These are phyloP conservation scores for Elongisporangium undulatum DNA, from an alignment of 352 stramenopile genomes.

Conservation along the genomic window DNA sequence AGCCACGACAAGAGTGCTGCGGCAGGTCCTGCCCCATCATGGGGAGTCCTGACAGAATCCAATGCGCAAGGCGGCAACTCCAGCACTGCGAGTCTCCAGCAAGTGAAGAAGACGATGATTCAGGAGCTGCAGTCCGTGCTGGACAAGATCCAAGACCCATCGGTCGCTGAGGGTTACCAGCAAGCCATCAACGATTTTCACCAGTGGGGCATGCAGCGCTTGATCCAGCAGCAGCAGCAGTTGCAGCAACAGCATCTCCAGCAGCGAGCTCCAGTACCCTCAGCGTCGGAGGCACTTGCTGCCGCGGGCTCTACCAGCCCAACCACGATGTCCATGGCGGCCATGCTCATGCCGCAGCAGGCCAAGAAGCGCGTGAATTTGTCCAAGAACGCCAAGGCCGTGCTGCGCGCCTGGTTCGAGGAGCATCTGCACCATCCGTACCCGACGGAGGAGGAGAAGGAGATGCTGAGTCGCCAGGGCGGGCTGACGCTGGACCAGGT, in stretches of 20 bases:
- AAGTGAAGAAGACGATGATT: slow-evolving; percentile 15
- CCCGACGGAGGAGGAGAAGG: slow-evolving; percentile 82
- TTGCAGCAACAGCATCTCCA: neutral
- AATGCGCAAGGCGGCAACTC: slow-evolving; percentile 5
- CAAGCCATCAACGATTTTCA: slow-evolving; percentile 19
- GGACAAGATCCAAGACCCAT: slow-evolving; percentile 16
- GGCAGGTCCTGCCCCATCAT: neutral
- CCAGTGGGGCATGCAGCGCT: slow-evolving; percentile 26
- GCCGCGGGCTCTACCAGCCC: slow-evolving; percentile 4
- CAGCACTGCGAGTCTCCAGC: slow-evolving; percentile 8
- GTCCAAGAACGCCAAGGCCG: slow-evolving; percentile 64
- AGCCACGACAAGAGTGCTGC: slow-evolving; percentile 7
- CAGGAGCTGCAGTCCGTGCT: slow-evolving; percentile 21
- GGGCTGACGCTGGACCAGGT: slow-evolving; percentile 84
- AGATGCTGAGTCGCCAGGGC: slow-evolving; percentile 49
- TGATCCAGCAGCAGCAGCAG: slow-evolving; percentile 15
- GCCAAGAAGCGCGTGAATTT: slow-evolving; percentile 75
- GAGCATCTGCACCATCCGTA: slow-evolving; percentile 83
- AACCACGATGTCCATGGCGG: slow-evolving; percentile 14
- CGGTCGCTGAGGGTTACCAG: slow-evolving; percentile 21
- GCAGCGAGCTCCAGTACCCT: slow-evolving; percentile 1
- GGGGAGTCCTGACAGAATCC: slow-evolving; percentile 2
- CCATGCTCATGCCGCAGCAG: slow-evolving; percentile 6
- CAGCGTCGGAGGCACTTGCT: slow-evolving; percentile 2
- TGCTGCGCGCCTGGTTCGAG: slow-evolving; percentile 81